Conservation (phyloP, 2,329 filamentous ascomycete genomes). For the Dactylellina sp. region DNA sequence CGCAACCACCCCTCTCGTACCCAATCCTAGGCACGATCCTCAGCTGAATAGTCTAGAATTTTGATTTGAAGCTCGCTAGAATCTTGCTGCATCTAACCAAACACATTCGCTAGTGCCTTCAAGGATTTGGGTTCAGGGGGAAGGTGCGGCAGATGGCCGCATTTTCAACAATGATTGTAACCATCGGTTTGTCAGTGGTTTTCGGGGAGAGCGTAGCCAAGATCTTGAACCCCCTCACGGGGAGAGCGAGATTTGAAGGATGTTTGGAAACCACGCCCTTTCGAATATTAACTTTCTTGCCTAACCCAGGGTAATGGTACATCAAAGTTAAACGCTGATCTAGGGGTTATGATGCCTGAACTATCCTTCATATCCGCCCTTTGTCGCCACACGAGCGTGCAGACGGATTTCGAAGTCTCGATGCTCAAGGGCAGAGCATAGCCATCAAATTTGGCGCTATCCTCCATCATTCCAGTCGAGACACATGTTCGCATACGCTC, state of each 20-base stretch:
- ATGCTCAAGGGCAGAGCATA: no score
- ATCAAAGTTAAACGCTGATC: no score
- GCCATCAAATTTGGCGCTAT: no score
- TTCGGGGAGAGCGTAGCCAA: slow-evolving; percentile 46
- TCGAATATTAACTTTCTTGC: not conserved
- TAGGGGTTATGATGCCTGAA: no score
- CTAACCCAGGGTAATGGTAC: no score
- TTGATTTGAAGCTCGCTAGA: not conserved
- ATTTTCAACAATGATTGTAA: not conserved
- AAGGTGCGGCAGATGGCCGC: not conserved
- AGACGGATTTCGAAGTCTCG: no score
- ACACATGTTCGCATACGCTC: no score
- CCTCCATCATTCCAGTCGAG: no score
- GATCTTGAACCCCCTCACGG: slow-evolving; percentile 4
- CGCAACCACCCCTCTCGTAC: not conserved
- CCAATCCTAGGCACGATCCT: slow-evolving; percentile 12
- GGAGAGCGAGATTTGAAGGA: slow-evolving; percentile 16
- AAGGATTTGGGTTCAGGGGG: slow-evolving; percentile 22
- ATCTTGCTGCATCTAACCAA: not conserved
- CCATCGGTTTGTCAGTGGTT: slow-evolving; percentile 7
- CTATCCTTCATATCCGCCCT: no score
- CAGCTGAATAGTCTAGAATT: slow-evolving; percentile 43
- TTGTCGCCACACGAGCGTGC: no score
- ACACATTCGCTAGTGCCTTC: not conserved
- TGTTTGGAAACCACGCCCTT: not conserved